Evolutionary conservation across 768 basidiomycete species (phyloP).

Genomic region (Favolaschia claudopus): DNA sequence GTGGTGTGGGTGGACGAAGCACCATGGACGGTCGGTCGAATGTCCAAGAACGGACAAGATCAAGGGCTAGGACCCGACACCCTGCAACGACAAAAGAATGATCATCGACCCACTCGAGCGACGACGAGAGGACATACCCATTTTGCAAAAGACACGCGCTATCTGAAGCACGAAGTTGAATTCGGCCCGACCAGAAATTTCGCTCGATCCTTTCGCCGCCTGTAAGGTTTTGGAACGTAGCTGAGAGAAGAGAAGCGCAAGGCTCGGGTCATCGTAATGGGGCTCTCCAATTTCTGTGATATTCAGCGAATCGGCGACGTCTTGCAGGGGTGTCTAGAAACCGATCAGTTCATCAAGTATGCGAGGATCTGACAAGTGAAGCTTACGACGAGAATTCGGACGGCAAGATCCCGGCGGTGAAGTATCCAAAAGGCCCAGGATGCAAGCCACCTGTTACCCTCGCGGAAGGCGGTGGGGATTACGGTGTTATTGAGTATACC

Average conservation of each 20-base stretch:
- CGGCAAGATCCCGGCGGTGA: slow-evolving; percentile 86
- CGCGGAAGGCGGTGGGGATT: slow-evolving; percentile 82
- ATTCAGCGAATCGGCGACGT: slow-evolving; percentile 67
- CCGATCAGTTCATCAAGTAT: not conserved
- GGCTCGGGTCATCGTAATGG: slow-evolving; percentile 92
- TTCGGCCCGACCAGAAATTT: slow-evolving; percentile 87
- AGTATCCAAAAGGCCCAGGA: slow-evolving; percentile 98
- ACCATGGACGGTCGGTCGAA: slow-evolving; percentile 81
- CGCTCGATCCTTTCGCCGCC: slow-evolving; percentile 90
- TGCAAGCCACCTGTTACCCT: slow-evolving; percentile 92
- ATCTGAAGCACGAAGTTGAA: slow-evolving; percentile 97
- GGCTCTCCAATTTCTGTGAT: slow-evolving; percentile 79
- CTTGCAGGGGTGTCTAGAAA: slow-evolving; percentile 75
- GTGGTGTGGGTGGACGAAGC: slow-evolving; percentile 6
- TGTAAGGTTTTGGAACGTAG: slow-evolving; percentile 91
- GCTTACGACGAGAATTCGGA: slow-evolving; percentile 88
- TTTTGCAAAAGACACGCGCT: slow-evolving; percentile 90
- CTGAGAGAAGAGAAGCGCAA: slow-evolving; percentile 90
- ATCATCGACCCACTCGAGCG: not conserved
- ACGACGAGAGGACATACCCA: slow-evolving; percentile 69
- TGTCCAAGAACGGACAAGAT: slow-evolving; percentile 90
- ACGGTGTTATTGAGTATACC: slow-evolving; percentile 78
- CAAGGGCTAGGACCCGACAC: slow-evolving; percentile 90
- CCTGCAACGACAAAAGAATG: slow-evolving; percentile 54
- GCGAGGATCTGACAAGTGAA: not conserved